Base-by-base conservation (phyloP, 495 filamentous ascomycete species). In the Hyaloscypha hepaticicola region DNA sequence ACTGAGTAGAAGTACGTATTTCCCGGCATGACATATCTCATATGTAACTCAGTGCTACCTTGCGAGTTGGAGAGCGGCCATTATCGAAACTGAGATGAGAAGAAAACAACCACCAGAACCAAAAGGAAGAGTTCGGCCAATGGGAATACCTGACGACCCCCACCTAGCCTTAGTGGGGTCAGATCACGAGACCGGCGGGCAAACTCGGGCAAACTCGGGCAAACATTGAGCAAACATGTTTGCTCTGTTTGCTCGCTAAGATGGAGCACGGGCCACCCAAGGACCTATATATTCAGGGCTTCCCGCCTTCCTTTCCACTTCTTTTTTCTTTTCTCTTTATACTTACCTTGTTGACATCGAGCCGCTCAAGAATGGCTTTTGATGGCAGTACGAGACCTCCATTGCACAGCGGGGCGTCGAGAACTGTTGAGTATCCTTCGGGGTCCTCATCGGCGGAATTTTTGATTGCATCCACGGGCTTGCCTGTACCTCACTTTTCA, bases 381-480 rank as follows among this genome's bases (percentile, higher is more conserved):
- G 21, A 22, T 45, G 21, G 51, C 57, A 76, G 75, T 75, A 80
- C 80, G 82, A 86, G 83, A 77, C 85, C 86, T 89, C 82, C 86
- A 89, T 89, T 88, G 85, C 87, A 89, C 87, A 89, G 70, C 85
- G 87, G 79, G 87, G 85, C 77, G 84, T 79, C 84, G 77, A 82
- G 79, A 77, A 81, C 75, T 74, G 80, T 85, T 84, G 81, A 87
- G 81, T 83, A 82, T 83, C 80, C 77, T 88, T 85, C 84, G 85
- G 86, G 82, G 82, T 83, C 83, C 80, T 85, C 79, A 81, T 78
- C 79, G 79, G 82, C 81, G 83, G 72, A 88, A 87, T 88, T 86
- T 88, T 87, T 87, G 84, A 78, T 87, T 79, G 80, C 71, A 63
- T 71, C 68, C 72, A 33, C 21, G 11, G 49, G 57, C 33, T 56